These are phyloP conservation scores for Colletotrichum tropicale DNA, from an alignment of 2,329 filamentous ascomycete species.

Conservation along the genomic window DNA sequence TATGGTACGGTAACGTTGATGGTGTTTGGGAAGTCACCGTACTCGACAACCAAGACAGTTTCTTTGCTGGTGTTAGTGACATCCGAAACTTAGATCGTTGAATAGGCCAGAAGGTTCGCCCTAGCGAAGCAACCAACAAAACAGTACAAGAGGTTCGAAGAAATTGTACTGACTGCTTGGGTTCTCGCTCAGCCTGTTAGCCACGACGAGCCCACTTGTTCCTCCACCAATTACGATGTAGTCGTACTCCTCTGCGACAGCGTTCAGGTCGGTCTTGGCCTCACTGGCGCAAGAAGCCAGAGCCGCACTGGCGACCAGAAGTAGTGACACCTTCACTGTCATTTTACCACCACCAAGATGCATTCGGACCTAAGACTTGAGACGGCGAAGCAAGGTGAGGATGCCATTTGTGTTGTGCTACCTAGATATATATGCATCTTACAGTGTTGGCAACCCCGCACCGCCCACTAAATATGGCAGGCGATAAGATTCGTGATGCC, in stretches of 20 bases:
- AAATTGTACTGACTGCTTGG: constrained; percentile 21
- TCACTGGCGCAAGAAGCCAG: not conserved
- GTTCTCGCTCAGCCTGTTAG: constrained; percentile 39
- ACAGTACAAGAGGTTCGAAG: no score
- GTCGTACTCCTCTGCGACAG: constrained; percentile 26
- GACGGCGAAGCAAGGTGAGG: not conserved
- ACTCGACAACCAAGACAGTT: constrained; percentile 29
- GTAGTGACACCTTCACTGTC: not conserved
- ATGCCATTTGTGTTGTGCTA: not conserved
- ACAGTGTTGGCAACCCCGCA: not conserved
- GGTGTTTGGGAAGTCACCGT: constrained; percentile 30
- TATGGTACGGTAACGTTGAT: constrained; percentile 26
- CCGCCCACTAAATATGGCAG: not conserved
- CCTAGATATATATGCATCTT: not conserved
- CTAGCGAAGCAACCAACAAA: no score
- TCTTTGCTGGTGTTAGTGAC: not conserved
- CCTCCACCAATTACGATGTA: constrained; percentile 39
- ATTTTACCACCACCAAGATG: not conserved
- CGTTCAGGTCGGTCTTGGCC: not conserved
- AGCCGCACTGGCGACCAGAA: not conserved
- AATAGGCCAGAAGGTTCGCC: not conserved
- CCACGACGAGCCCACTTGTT: constrained; percentile 39
- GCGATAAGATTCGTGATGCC: not conserved
- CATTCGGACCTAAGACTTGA: not conserved
- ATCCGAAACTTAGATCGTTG: not conserved